Evolutionary conservation across 768 basidiomycete genomes (phyloP), one percentile per base, ranked within the genome.

Genomic region (Lyophyllum shimeji): DNA sequence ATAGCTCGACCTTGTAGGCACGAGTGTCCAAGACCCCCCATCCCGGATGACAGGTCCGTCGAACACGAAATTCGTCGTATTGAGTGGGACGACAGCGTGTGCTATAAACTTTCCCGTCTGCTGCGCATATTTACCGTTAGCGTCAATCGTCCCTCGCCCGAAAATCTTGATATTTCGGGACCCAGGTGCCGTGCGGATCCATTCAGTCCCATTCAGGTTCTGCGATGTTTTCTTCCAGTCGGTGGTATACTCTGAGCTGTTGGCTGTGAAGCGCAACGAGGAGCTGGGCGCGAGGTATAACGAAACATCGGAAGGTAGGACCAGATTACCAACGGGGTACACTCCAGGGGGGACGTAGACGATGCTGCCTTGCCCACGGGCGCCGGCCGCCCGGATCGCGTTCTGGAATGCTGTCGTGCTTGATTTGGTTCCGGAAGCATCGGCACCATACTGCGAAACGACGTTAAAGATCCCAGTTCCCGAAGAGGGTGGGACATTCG

Each of bases 51-150:
- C 17, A 45, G 55, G 55, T n/a, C 48, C 55, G 49, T 56, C 49
- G 20, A 56, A 56, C 1, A 29, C 37, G 24, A 56, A 53, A 11
- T 44, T 29, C 6, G 57, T 53, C 2, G 57, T 53, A 27, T 40
- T 20, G 1, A 58, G 13, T 1, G 57, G 57, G 8, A 58, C 52
- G n/a, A 58, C 57, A 23, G 57, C 46, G 46, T 53, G 57, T 15
- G 57, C 57, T 5, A 58, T 58, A 21, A 58, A 58, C 37, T 58
- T 58, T 2, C 52, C 52, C 6, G 27, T 53, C 43, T 54, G 45
- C 51, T 52, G 57, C 3, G 51, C 57, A 24, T 53, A 53, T 18
- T 53, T 34, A 13, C 57, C 57, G 11, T 15, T 3, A 0, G 45
- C 45, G n/a, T 58, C 52, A 34, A 58, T 58, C 2, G 51, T 58